Conservation (phyloP, 2,329 filamentous ascomycete genomes). For the Verticillium albo-atrum region DNA sequence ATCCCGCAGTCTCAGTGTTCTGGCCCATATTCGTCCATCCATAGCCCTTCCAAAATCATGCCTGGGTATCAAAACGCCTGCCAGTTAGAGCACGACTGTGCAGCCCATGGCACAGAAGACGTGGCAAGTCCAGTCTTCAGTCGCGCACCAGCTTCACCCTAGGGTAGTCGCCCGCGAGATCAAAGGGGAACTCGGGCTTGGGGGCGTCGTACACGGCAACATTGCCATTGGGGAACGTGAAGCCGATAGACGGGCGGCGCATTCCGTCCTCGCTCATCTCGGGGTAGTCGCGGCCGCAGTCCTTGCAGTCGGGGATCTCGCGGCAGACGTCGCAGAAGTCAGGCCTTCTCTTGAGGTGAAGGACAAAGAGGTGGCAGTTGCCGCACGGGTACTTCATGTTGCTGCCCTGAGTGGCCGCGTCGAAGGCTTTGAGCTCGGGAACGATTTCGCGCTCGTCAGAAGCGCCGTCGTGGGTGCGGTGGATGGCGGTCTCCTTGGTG, state of each 20-base stretch:
- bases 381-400: not conserved
- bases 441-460: not conserved
- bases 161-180: not conserved
- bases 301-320: not conserved
- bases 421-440: not conserved
- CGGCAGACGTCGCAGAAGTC: not conserved
- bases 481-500: not conserved
- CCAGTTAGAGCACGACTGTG: too few species aligned
- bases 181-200: not conserved
- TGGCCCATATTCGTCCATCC: slow-evolving; percentile 49
- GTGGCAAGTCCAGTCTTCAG: too few species aligned
- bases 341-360: not conserved
- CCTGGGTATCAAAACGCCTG: not conserved
- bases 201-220: not conserved
- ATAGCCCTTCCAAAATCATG: slow-evolving; percentile 18
- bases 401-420: not conserved
- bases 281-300: not conserved
- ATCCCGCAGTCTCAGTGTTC: slow-evolving; percentile 22
- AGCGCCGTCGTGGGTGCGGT: not conserved
- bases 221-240: not conserved
- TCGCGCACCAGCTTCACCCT: not conserved
- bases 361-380: not conserved
- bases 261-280: not conserved
- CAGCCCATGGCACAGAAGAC: too few species aligned
- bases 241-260: not conserved